Evolutionary conservation across 2,329 filamentous ascomycete genomes (phyloP), one percentile per base, ranked within the genome.

Genomic region (Rhexocercosporidium sp.): DNA sequence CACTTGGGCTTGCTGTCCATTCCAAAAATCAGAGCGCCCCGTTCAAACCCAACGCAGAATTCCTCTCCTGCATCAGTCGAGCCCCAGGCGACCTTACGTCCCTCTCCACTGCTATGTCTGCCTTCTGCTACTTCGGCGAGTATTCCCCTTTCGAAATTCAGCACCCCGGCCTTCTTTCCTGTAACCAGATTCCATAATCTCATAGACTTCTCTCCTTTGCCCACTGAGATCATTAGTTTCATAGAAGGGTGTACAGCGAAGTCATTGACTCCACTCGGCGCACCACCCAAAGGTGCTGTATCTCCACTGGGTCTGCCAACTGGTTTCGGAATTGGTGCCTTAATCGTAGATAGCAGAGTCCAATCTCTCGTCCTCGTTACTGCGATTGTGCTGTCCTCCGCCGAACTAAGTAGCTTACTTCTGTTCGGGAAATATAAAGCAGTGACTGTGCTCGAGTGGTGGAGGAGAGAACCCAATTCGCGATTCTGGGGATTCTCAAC

Each of bases 131-230:
- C 87, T 73, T 92, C 88, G 53, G 87, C 83, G 62, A 98, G 82
- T 74, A 96, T 85, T 0, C 90, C 87, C 66, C 87, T 85, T 71
- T 86, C 87, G 78, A 98, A 98, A 77, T 92, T 96, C 73, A 99
- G 82, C 62, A 97, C 94, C 34, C 94, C 93, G 0, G 94, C 94
- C 82, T 97, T 97, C 82, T 95, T 97, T 18, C 94, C 96, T 2
- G 95, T 98, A 71, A 98, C 94, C 70, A 99, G 79, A 76, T 99
- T 98, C 96, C 96, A 99, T 71, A 98, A 80, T 71, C 96, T 85
- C 92, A 99, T 96, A 76, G 90, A 93, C 71, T 89, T 90, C 82
- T 99, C 96, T 71, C 94, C 94, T 75, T 91, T 93, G 72, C 93
- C 91, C 9, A 98, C 94, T 73, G 89, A 96, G 68, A 99, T 88